Conservation (phyloP, 2,329 filamentous ascomycete genomes). For the Pyrenochaeta sp. region DNA sequence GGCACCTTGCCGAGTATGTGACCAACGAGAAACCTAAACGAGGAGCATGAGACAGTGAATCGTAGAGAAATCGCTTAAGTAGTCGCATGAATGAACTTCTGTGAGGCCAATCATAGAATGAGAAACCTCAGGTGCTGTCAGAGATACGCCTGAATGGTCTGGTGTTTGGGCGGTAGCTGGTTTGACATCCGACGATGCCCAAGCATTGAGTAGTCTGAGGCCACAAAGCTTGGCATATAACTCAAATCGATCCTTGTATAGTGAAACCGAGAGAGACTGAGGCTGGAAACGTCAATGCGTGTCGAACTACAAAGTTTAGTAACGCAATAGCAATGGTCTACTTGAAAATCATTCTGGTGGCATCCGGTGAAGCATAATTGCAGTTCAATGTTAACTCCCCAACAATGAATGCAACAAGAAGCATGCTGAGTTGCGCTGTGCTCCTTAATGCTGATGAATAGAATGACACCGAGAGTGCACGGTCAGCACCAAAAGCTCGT, state of each 20-base stretch:
- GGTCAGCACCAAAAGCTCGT: background rate
- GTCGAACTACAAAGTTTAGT: background rate
- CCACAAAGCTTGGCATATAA: slow-evolving; percentile 36
- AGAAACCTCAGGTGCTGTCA: background rate
- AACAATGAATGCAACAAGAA: background rate
- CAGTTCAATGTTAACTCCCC: background rate
- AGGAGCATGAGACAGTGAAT: slow-evolving; percentile 21
- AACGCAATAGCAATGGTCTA: background rate
- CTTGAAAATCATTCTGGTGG: background rate
- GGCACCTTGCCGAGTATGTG: slow-evolving; percentile 8
- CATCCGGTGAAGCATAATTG: background rate
- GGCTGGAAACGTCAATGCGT: slow-evolving; percentile 13
- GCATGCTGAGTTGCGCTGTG: background rate
- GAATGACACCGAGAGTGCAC: background rate
- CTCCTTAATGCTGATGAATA: background rate
- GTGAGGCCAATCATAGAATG: slow-evolving; percentile 5
- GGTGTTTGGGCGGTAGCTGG: slow-evolving; percentile 6
- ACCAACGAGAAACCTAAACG: slow-evolving; percentile 11
- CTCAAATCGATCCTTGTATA: slow-evolving; percentile 24
- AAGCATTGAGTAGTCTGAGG: slow-evolving; percentile 30
- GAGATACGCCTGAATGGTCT: background rate
- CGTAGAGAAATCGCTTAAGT: slow-evolving; percentile 10
- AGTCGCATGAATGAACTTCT: background rate
- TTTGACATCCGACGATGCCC: slow-evolving; percentile 15
- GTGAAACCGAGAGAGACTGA: slow-evolving; percentile 35